These are phyloP conservation scores for Fusarium buxicola DNA, from an alignment of 2,329 filamentous ascomycete genomes.

Conservation along the genomic window DNA sequence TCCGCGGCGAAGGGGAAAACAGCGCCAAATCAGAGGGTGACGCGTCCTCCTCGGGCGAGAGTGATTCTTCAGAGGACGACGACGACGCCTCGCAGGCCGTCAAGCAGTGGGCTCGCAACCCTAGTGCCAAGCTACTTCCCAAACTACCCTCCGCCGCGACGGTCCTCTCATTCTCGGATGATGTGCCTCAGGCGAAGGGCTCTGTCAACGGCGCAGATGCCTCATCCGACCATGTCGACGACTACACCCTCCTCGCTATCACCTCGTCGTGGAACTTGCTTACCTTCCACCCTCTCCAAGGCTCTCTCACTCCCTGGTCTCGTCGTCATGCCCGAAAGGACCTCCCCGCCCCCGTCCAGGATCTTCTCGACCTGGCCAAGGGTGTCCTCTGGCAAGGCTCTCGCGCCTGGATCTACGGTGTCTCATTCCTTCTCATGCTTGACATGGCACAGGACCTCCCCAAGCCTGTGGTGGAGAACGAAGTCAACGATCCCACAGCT, in stretches of 20 bases:
- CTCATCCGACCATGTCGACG: slow-evolving; percentile 49
- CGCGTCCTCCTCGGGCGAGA: slow-evolving; percentile 52
- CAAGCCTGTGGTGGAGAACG: slow-evolving; percentile 45
- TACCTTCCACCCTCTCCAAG: slow-evolving; percentile 82
- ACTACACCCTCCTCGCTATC: slow-evolving; percentile 65
- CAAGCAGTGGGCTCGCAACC: slow-evolving; percentile 80
- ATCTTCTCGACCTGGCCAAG: slow-evolving; percentile 82
- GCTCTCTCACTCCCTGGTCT: slow-evolving; percentile 86
- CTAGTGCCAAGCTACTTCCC: slow-evolving; percentile 75
- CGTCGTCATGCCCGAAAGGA: slow-evolving; percentile 80
- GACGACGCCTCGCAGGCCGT: slow-evolving; percentile 54
- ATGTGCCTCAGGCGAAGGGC: slow-evolving; percentile 52
- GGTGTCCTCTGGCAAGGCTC: slow-evolving; percentile 85
- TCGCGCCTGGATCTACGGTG: slow-evolving; percentile 88
- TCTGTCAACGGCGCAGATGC: slow-evolving; percentile 40
- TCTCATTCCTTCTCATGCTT: slow-evolving; percentile 91
- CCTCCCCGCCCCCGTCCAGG: slow-evolving; percentile 79
- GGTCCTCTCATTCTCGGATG: slow-evolving; percentile 74
- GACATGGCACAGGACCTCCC: slow-evolving; percentile 79
- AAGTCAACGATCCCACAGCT: slow-evolving; percentile 43
- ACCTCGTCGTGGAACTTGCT: slow-evolving; percentile 74
- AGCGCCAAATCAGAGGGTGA: slow-evolving; percentile 51
- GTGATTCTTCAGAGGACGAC: slow-evolving; percentile 57
- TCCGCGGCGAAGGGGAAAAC: slow-evolving; percentile 61
- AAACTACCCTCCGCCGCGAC: slow-evolving; percentile 74